Evolutionary conservation across 1,284 basidiomycete genomes (phyloP).

Genomic region (Trametes hirsuta): DNA sequence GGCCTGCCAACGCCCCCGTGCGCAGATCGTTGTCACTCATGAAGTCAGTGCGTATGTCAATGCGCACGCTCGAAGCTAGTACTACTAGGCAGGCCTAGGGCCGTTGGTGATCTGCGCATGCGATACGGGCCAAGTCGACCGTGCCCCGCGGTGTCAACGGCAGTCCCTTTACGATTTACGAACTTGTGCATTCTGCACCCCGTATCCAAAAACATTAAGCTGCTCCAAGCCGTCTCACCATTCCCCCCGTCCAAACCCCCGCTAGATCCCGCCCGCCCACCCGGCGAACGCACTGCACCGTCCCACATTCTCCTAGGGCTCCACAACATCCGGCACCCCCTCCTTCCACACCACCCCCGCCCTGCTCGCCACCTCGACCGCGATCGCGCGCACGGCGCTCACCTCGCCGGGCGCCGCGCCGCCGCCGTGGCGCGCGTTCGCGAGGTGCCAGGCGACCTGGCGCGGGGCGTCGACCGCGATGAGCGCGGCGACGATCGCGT

Average conservation of each 20-base stretch:
- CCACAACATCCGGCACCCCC: constrained; percentile 41
- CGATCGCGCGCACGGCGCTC: constrained; percentile 37
- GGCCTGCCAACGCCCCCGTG: too few species aligned
- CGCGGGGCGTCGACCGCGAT: constrained; percentile 55
- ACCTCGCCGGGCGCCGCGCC: constrained; percentile 38
- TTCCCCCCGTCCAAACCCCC: not conserved
- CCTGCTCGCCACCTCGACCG: constrained; percentile 33
- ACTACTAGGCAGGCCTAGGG: too few species aligned
- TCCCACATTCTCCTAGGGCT: not conserved
- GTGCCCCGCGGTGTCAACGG: too few species aligned
- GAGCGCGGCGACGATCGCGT: constrained; percentile 51
- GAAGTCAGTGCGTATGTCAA: too few species aligned
- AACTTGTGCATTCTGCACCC: too few species aligned
- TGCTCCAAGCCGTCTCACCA: not conserved
- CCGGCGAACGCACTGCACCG: not conserved
- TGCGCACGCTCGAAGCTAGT: too few species aligned
- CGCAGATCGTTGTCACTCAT: too few species aligned
- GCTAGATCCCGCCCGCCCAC: not conserved
- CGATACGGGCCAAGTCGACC: too few species aligned
- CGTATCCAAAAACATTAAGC: too few species aligned
- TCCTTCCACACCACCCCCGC: constrained; percentile 49
- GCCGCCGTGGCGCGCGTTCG: constrained; percentile 41
- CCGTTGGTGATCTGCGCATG: too few species aligned
- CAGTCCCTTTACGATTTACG: too few species aligned
- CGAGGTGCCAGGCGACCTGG: constrained; percentile 59